These are phyloP conservation scores for Penicillium sp. DNA, from an alignment of 2,329 filamentous ascomycete genomes.

Conservation along the genomic window DNA sequence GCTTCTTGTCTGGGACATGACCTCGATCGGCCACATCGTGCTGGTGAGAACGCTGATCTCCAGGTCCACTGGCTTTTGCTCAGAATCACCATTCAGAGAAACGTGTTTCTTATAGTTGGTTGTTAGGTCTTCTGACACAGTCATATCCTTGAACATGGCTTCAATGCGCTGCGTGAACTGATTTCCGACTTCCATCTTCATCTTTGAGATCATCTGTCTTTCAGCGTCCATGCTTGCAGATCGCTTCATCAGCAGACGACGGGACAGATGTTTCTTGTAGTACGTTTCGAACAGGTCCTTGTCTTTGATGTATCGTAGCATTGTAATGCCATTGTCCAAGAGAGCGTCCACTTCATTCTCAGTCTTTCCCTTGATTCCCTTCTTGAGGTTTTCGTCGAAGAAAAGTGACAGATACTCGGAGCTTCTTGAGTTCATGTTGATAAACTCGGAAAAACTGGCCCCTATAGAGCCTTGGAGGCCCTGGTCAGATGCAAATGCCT, in stretches of 20 bases:
- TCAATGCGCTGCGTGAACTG: slow-evolving; percentile 92
- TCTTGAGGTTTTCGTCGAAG: slow-evolving; percentile 94
- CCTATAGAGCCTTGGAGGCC: slow-evolving; percentile 79
- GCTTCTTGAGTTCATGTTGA: slow-evolving; percentile 82
- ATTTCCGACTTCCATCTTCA: slow-evolving; percentile 96
- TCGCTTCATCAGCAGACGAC: slow-evolving; percentile 82
- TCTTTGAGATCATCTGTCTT: slow-evolving; percentile 91
- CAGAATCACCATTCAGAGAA: slow-evolving; percentile 56
- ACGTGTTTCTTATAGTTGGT: slow-evolving; percentile 73
- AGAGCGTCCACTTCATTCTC: slow-evolving; percentile 82
- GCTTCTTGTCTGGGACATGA: slow-evolving; percentile 66
- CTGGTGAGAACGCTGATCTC: slow-evolving; percentile 83
- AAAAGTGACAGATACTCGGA: slow-evolving; percentile 95
- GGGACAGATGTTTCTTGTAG: slow-evolving; percentile 95
- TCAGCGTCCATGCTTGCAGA: slow-evolving; percentile 90
- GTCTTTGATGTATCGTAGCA: slow-evolving; percentile 85
- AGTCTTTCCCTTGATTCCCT: slow-evolving; percentile 88
- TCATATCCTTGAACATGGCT: slow-evolving; percentile 97
- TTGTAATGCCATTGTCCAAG: slow-evolving; percentile 83
- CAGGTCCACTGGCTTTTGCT: slow-evolving; percentile 71
- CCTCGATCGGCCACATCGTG: slow-evolving; percentile 92
- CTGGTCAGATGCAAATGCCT: slow-evolving; percentile 74
- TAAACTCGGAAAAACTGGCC: slow-evolving; percentile 86
- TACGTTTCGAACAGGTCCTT: slow-evolving; percentile 96
- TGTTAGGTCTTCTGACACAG: slow-evolving; percentile 80